A percentile compares a stretch with the other conserved stretches of the same genome.
These are phyloP conservation scores for Poa pratensis DNA, from an alignment of 176 grass and related monocot genomes.

Conservation along the genomic window DNA sequence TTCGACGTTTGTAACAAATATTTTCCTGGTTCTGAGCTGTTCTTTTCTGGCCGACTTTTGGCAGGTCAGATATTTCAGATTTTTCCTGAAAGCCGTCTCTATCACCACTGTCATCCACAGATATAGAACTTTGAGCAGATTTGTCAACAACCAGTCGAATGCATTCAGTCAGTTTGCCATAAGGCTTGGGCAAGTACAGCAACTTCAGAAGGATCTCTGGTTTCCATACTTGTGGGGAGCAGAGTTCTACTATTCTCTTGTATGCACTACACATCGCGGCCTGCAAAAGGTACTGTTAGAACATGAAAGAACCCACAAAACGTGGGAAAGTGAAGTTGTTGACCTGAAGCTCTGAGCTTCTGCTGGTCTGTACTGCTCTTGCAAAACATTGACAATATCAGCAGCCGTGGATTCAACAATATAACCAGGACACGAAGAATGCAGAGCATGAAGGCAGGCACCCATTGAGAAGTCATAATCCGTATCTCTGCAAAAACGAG, in stretches of 20 bases:
- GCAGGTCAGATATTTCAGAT: conserved; percentile 39
- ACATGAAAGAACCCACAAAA: conserved; percentile 14
- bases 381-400: conserved; percentile 74
- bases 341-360: conserved; percentile 87
- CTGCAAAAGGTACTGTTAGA: conserved; percentile 54
- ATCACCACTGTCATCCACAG: conserved; percentile 41
- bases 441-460: conserved; percentile 75
- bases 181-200: conserved; percentile 71
- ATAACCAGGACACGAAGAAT: conserved; percentile 75
- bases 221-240: conserved; percentile 77
- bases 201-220: conserved; percentile 77
- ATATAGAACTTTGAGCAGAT: conserved; percentile 44
- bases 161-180: conserved; percentile 69
- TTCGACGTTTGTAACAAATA: conserved; percentile 62
- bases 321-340: conserved; percentile 39
- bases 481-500: conserved; percentile 62
- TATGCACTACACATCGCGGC: conserved; percentile 86
- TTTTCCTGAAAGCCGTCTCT: conserved; percentile 31
- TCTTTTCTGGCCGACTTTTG: conserved; percentile 77
- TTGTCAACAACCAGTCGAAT: conserved; percentile 60
- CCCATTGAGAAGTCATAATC: conserved; percentile 84
- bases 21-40: conserved; percentile 49
- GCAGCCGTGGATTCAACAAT: conserved; percentile 84
- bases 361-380: conserved; percentile 60
- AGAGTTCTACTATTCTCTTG: conserved; percentile 78